Base-by-base conservation (phyloP, 129 eudicot genomes). In the Flaveria bidentis region DNA sequence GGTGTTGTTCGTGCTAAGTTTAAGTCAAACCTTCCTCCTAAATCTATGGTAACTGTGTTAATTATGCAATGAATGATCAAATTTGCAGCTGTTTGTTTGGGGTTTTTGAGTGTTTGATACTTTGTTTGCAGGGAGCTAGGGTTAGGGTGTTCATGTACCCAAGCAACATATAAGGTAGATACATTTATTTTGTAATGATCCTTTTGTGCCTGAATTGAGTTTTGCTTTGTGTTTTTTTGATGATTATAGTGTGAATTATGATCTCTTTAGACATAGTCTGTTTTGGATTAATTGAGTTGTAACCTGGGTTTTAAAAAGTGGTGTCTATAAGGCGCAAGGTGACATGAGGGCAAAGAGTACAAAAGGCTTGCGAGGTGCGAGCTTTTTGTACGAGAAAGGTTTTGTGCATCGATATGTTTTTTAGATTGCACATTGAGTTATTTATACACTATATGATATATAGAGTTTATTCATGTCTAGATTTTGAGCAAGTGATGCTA, bases 131-230 rank as follows among this genome's bases (percentile, higher is more conserved):
- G 96, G 93, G 93, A 74, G 80, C 85, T 60, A 86, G 88, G 78
- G 88, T 90, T 57, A 86, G 96, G 78, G 96, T 90, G 18, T 76
- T 90, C 80, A 90, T 90, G 96, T 90, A 80, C 82, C 96, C 96
- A 18, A 90, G 96, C 88, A 88, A 86, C 81, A 90, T 88, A 25
- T 90, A 78, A 91, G 93, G 96, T 88, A 84, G 11, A 12, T 72
- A 23, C 18, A 26, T 30, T 71, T 20, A 14, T 60, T 5, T 45
- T 12, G 9, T 46, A 3, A 0, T 76, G 6, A 57, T 11, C 30
- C 20, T 0, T 41, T 47, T 60, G 33, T 2, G 5, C 42, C 51
- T 22, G 41, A 63, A 14, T 28, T n/a, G 51, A 67, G 52, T 25
- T 14, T 13, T 69, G 26, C 51, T 15, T 25, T 51, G 4, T 61